Evolutionary conservation across 176 grass and related monocot species (phyloP).

Genomic region (Avena insularis): DNA sequence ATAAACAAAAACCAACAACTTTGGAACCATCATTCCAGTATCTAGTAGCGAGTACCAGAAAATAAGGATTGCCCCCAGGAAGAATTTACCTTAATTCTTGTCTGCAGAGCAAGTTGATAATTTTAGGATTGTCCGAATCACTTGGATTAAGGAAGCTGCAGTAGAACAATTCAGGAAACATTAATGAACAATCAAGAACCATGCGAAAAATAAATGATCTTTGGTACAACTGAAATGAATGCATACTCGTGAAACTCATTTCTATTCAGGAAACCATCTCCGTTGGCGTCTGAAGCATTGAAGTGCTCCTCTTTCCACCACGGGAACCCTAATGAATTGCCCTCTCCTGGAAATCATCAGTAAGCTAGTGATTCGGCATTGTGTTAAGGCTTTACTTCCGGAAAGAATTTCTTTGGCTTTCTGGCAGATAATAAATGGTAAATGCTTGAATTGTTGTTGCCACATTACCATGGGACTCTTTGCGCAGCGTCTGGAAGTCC

Average conservation of each 20-base stretch:
- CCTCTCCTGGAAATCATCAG: conserved; percentile 44
- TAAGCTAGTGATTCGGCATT: not conserved
- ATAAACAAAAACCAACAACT: not conserved
- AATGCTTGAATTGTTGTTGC: not conserved
- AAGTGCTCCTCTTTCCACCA: conserved; percentile 92
- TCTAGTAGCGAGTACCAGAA: not conserved
- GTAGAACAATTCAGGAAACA: conserved; percentile 26
- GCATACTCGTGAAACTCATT: conserved; percentile 81
- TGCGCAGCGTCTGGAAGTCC: conserved; percentile 37
- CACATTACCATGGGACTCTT: conserved; percentile 44
- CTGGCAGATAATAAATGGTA: not conserved
- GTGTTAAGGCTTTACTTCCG: not conserved
- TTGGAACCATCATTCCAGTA: not conserved
- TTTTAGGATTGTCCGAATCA: conserved; percentile 75
- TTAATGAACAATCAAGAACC: conserved; percentile 38
- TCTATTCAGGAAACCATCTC: conserved; percentile 75
- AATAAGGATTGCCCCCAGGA: not conserved
- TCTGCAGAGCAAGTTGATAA: conserved; percentile 73
- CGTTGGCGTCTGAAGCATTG: conserved; percentile 77
- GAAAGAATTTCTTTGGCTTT: not conserved
- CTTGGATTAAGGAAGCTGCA: conserved; percentile 83
- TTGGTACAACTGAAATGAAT: conserved; percentile 18
- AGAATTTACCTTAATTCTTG: conserved; percentile 76
- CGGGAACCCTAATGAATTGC: conserved; percentile 51
- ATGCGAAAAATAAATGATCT: not conserved